Evolutionary conservation across 345 rosid genomes (phyloP), one percentile per base, ranked within the genome.

Genomic region (Salix suchowensis): DNA sequence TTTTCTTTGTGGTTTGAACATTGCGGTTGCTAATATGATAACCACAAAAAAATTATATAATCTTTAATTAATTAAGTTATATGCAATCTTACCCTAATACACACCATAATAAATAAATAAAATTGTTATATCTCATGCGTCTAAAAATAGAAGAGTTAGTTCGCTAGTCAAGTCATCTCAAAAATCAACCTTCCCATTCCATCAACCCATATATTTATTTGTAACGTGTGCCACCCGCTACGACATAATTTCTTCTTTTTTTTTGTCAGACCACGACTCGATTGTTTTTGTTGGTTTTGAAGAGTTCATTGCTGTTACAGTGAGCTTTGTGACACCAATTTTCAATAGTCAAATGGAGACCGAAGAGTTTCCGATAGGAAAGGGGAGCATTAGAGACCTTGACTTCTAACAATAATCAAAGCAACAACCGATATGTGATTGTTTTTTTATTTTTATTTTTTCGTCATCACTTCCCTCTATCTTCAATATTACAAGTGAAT

Each of bases 211-310:
- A 12, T 42, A 42, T 11, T 42, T 42, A 42, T 42, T 12, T 42
- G 46, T 42, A 68, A 72, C 82, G 80, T 83, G 80, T 54, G 68
- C 81, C 81, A 19, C 46, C 37, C 60, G 77, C 74, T 58, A 79
- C 74, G 82, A 44, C 71, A 55, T 3, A 32, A 58, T 78, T 80
- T 74, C 86, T 40, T 9, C 0, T 40, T 40, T 40, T 2, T 40
- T 11, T 40, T 40, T 10, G 13, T 40, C 44, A 10, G 46, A 42
- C 74, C 65, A 79, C 74, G 82, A 54, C 71, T 46, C 6, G 32
- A 58, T 76, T 80, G 68, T 83, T 81, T 86, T 83, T 81, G 81
- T 52, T 48, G 67, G 70, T 64, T 78, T 81, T 21, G 67, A 81
- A 83, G 71, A 71, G 69, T 62, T 32, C 15, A 55, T 58, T 24